phyloP scores from a whole-genome alignment of 371 early-diverging fungal genomes.

The Lichtheimia hyalospora region DNA sequence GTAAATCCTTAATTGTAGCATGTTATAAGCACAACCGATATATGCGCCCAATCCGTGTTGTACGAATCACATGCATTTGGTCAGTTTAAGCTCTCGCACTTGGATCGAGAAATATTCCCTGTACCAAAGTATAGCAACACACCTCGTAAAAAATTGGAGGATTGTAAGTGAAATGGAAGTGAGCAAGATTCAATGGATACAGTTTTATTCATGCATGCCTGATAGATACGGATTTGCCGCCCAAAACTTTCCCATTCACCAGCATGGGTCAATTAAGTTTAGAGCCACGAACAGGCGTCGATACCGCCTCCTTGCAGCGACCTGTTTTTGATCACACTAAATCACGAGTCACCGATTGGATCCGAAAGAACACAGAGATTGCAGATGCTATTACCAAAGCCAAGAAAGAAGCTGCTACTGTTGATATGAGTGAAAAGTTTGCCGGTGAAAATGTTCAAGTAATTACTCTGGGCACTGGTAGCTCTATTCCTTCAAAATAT shows the following conservation, averaged over 20 bases:
- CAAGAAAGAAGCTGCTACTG: slow-evolving; percentile 30
- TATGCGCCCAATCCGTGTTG: slow-evolving; percentile 60
- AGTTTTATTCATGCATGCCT: neutral
- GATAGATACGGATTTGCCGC: slow-evolving; percentile 21
- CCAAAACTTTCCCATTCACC: slow-evolving; percentile 21
- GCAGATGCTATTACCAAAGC: slow-evolving; percentile 30
- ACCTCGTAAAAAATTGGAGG: slow-evolving; percentile 23
- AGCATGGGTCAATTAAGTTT: slow-evolving; percentile 31
- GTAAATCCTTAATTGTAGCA: slow-evolving; percentile 47
- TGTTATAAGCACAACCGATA: slow-evolving; percentile 58
- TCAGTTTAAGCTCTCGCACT: slow-evolving; percentile 57
- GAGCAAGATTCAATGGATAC: neutral
- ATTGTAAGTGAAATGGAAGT: slow-evolving; percentile 11
- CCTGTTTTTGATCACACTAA: slow-evolving; percentile 27
- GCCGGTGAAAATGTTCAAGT: slow-evolving; percentile 57
- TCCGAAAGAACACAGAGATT: slow-evolving; percentile 26
- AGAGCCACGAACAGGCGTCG: slow-evolving; percentile 28
- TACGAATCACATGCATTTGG: slow-evolving; percentile 57
- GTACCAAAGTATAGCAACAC: slow-evolving; percentile 60
- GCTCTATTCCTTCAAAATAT: slow-evolving; percentile 94
- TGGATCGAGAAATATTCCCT: slow-evolving; percentile 64
- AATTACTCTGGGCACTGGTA: slow-evolving; percentile 94
- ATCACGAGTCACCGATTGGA: slow-evolving; percentile 7
- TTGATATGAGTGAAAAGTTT: slow-evolving; percentile 18
- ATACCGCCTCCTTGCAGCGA: slow-evolving; percentile 6